Conservation (phyloP, 1,284 basidiomycete species). For the Schizopora paradoxa region DNA sequence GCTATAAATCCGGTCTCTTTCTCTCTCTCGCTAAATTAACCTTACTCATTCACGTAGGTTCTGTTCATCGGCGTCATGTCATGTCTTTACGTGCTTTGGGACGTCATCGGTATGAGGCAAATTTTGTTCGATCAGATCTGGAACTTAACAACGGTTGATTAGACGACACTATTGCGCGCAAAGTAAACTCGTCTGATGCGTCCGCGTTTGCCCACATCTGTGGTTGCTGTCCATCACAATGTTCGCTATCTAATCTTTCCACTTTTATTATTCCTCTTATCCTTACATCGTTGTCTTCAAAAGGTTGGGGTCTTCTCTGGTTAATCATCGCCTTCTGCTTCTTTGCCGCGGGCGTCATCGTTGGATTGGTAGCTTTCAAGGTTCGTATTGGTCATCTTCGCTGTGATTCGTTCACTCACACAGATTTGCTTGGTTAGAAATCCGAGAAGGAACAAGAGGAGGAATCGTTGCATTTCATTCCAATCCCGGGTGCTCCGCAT, state of each 20-base stretch:
- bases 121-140: neutral
- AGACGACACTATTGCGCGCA: constrained; percentile 88
- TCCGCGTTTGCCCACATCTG: constrained; percentile 85
- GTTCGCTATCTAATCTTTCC: constrained; percentile 28
- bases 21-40: constrained; percentile 16
- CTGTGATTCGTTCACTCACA: constrained; percentile 8
- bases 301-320: constrained; percentile 90
- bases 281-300: constrained; percentile 8
- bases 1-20: neutral
- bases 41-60: constrained; percentile 45
- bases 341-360: constrained; percentile 77
- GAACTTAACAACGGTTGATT: constrained; percentile 19
- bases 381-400: constrained; percentile 30
- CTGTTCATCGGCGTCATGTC: constrained; percentile 96
- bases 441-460: constrained; percentile 13
- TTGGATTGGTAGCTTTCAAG: constrained; percentile 86
- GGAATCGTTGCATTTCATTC: constrained; percentile 12
- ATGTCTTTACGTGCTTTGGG: constrained; percentile 83
- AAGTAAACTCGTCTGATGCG: constrained; percentile 91
- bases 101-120: constrained; percentile 63
- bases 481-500: constrained; percentile 14
- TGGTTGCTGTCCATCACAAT: constrained; percentile 72
- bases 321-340: constrained; percentile 76
- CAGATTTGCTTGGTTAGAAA: constrained; percentile 5
- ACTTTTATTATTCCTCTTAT: constrained; percentile 1